phyloP scores from a whole-genome alignment of 805 yeast species.

The Barnettozyma pratensis region DNA sequence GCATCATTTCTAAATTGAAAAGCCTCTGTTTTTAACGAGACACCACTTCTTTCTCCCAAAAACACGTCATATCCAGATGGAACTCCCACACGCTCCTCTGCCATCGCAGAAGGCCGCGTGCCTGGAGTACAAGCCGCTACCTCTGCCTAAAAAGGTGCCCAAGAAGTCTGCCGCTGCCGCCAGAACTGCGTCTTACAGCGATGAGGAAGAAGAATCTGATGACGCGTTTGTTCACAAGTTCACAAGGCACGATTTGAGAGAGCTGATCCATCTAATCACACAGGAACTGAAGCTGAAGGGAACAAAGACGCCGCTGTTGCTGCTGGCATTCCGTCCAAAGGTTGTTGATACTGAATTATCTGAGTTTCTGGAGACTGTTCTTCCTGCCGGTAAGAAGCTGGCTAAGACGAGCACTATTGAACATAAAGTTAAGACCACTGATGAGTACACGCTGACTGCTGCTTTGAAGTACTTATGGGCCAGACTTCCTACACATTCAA shows the following conservation, averaged over 20 bases:
- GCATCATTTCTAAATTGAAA: too few relatives aligned
- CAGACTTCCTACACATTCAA: slow-evolving; percentile 69
- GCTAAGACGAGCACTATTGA: slow-evolving; percentile 40
- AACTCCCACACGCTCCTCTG: not conserved
- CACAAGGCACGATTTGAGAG: slow-evolving; percentile 60
- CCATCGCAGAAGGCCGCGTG: not conserved
- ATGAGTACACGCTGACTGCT: slow-evolving; percentile 67
- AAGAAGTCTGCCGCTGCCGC: not conserved
- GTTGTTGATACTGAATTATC: slow-evolving; percentile 57
- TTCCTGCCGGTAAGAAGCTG: slow-evolving; percentile 50
- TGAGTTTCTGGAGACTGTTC: slow-evolving; percentile 48
- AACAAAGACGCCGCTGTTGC: slow-evolving; percentile 63
- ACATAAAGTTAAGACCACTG: slow-evolving; percentile 43
- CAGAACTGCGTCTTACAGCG: not conserved
- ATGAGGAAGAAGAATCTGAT: not conserved
- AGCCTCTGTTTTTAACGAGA: too few relatives aligned
- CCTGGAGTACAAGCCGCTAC: not conserved
- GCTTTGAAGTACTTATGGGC: slow-evolving; percentile 85
- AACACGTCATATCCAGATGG: too few relatives aligned
- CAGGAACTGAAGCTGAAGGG: slow-evolving; percentile 68
- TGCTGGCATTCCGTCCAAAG: slow-evolving; percentile 74
- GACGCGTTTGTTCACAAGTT: slow-evolving; percentile 37
- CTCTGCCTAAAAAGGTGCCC: not conserved
- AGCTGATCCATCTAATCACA: slow-evolving; percentile 65
- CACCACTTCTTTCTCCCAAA: too few relatives aligned